Evolutionary conservation across 148 eudicot species (phyloP), one percentile per base, ranked within the genome.

Genomic region (Fagopyrum tataricum): DNA sequence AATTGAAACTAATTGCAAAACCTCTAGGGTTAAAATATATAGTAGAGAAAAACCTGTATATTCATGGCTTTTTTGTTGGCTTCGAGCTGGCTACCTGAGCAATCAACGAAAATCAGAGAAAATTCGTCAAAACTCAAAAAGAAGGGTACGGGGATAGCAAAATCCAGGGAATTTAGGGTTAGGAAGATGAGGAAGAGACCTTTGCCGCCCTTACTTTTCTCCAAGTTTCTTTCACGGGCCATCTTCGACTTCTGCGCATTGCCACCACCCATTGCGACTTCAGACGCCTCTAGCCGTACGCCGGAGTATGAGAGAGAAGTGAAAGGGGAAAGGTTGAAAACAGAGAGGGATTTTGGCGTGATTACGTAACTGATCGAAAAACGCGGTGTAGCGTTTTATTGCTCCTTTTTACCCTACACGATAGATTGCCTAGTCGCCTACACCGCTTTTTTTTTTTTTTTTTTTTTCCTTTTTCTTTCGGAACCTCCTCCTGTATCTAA

Each of bases 41-140:
- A 10, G 49, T 31, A 11, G 9, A 2, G n/a, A 4, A 23, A 40
- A 62, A 91, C 96, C 93, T 88, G 96, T 61, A 91, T 91, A 42
- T 55, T 73, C 96, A 91, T 83, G 42, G 97, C 97, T 78, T 91
- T 89, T 73, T 91, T 89, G 78, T 91, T 91, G 15, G 89, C n/a
- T 24, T 91, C 92, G 11, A 91, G 86, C 81, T 91, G 96, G 75
- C 96, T 91, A 42, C 96, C 96, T 91, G 87, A 82, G 73, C 56
- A 79, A 24, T 78, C 74, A 40, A 84, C 70, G 73, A 72, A 23
- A n/a, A 43, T 0, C 1, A 14, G 10, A 11, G 23, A 24, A 24
- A 59, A 26, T 2, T 24, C 9, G 39, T 23, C 40, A 59, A 59
- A 56, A 56, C 58, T 4, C 5, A 2, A 52, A 18, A n/a, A 8